Base-by-base conservation (phyloP, 2,329 filamentous ascomycete species). In the Monosporascus sp. region DNA sequence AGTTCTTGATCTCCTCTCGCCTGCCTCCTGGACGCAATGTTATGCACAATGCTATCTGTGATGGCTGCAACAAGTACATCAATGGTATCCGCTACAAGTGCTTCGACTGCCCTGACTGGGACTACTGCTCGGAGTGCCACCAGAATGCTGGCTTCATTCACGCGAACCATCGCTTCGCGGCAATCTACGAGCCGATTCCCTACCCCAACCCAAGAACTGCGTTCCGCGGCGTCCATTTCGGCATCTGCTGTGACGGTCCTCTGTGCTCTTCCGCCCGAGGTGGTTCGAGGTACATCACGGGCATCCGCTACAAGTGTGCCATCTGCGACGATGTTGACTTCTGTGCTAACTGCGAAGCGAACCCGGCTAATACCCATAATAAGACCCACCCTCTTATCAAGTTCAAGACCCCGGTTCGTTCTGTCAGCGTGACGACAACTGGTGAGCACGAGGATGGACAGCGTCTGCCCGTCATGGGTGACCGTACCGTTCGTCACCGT, bases 371-470 rank as follows among this genome's bases (percentile, higher is more conserved):
- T 71, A 77, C 76, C 22, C 94, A 99, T 77, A 97, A 97, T 78
- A 86, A 85, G 71, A 96, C 92, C n/a, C 94, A 99, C 65, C 94
- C 94, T 27, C 77, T 99, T 63, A 91, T 99, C 77, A 97, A 96
- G 76, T 91, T 99, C 78, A 96, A 91, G 80, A 95, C 89, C 2
- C 89, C 93, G 9, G 87, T 99, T 48, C 88, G 90, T 61, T 87
- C 89, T 61, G 89, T 96, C 37, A 92, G 84, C 57, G 89, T 99
- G 50, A 92, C 85, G 49, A 97, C 93, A 8, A 79, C 88, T 58
- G 88, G 87, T 51, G 90, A 96, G 71, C 85, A 91, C 63, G 81
- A 80, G 55, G 77, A 85, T 61, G 88, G 88, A 49, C 78, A 82
- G 55, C 73, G 72, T 44, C 80, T 88, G 66, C 79, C 81, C n/a